These are phyloP conservation scores for Rhodotorula sp. DNA, from an alignment of 1,284 basidiomycete species.

Conservation along the genomic window DNA sequence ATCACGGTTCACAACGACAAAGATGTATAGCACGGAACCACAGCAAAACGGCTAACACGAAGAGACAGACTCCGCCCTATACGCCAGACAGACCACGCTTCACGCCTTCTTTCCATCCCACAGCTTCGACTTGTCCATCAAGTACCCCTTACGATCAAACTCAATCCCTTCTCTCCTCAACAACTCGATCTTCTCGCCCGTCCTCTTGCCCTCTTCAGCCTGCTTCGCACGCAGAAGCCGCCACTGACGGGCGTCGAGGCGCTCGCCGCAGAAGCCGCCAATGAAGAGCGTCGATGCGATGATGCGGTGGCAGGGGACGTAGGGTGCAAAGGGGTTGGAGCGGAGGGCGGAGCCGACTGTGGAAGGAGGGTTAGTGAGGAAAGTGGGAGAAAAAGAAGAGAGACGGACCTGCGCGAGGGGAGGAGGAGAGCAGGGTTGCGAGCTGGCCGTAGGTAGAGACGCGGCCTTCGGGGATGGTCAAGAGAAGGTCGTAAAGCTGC, in stretches of 20 bases:
- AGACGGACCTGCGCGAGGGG: slow-evolving; percentile 10
- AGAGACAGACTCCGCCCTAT: too few relatives aligned
- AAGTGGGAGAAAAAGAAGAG: too few relatives aligned
- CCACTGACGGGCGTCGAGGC: slow-evolving; percentile 61
- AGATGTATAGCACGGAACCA: neutral
- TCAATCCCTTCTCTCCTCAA: slow-evolving; percentile 56
- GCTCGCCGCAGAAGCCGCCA: slow-evolving; percentile 60
- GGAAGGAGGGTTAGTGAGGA: too few relatives aligned
- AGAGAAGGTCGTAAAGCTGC: slow-evolving; percentile 26
- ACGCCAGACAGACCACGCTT: too few relatives aligned
- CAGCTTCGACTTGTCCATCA: slow-evolving; percentile 42
- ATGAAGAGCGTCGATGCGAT: slow-evolving; percentile 61
- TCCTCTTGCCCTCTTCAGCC: slow-evolving; percentile 44
- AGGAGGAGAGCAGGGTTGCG: slow-evolving; percentile 14
- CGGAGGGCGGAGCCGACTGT: slow-evolving; percentile 61
- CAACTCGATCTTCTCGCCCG: slow-evolving; percentile 53
- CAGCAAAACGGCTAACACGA: too few relatives aligned
- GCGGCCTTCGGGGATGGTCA: slow-evolving; percentile 11
- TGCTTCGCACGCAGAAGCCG: slow-evolving; percentile 53
- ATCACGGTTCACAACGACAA: neutral
- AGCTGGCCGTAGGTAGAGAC: slow-evolving; percentile 28
- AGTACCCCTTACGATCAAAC: slow-evolving; percentile 54
- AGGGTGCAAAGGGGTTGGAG: slow-evolving; percentile 63
- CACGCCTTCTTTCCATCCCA: slow-evolving; percentile 24
- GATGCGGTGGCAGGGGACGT: slow-evolving; percentile 64